phyloP scores from a whole-genome alignment of 2,329 filamentous ascomycete genomes.

The Neocatenulostroma microsporum region DNA sequence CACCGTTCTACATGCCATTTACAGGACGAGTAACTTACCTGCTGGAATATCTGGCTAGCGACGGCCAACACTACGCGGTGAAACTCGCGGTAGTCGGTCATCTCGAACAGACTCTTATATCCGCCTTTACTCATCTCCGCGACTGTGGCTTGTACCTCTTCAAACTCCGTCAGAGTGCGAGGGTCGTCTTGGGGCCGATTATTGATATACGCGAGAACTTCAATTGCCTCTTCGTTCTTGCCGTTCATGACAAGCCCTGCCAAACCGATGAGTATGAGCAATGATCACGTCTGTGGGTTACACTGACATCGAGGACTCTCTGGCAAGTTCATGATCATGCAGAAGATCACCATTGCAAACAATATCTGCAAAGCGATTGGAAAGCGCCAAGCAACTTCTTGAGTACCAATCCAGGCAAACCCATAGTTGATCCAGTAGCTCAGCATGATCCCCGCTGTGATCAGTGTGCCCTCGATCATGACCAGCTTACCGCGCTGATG shows the following conservation, averaged over 20 bases:
- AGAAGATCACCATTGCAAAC: constrained; percentile 45
- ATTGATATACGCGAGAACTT: constrained; percentile 41
- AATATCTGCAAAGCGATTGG: constrained; percentile 51
- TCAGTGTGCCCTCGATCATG: constrained; percentile 9
- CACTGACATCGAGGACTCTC: constrained; percentile 54
- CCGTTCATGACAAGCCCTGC: constrained; percentile 52
- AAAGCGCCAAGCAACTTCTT: constrained; percentile 49
- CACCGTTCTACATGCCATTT: constrained; percentile 37
- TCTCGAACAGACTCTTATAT: constrained; percentile 25
- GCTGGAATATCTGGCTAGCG: constrained; percentile 31
- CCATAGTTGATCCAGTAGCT: constrained; percentile 41
- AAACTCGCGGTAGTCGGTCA: constrained; percentile 28
- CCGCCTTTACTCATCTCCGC: constrained; percentile 34
- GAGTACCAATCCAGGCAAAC: no score
- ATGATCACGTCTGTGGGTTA: no score
- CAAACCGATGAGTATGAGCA: no score
- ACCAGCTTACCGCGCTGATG: constrained; percentile 13
- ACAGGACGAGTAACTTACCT: constrained; percentile 18
- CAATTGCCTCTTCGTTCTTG: constrained; percentile 44
- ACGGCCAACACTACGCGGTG: constrained; percentile 29
- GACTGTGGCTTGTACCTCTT: constrained; percentile 47
- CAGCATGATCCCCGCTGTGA: constrained; percentile 34
- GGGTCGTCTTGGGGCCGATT: constrained; percentile 40
- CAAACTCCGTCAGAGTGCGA: constrained; percentile 41
- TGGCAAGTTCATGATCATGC: constrained; percentile 43